Base-by-base conservation (phyloP, 129 eudicot species). In the Sambucus nigra region DNA sequence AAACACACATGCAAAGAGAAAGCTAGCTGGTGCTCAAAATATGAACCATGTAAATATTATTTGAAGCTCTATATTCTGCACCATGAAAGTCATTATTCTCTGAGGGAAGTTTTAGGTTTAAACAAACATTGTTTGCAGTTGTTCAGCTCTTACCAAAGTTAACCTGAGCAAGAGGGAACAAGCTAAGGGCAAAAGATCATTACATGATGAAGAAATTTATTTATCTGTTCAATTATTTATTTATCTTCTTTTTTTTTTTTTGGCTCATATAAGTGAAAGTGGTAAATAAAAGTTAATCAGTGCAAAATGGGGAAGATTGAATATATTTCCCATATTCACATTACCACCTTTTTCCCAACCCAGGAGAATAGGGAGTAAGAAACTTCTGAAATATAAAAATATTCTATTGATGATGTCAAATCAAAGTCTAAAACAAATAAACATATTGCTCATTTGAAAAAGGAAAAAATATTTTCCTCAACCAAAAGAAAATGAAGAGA, bases 381-480 rank as follows among this genome's bases (percentile, higher is more conserved):
- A 29, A 8, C 4, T 29, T 29, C 35, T 29, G 35, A 3, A 29
- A 29, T n/a, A 29, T 29, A 8, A 29, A 29, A 29, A 29, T 3
- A 8, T 4, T 29, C 4, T 8, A 29, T 8, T 29, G 35, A 29
- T 29, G 35, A 29, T 29, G 8, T 29, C 35, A 29, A 29, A 41
- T 40, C 48, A 11, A 26, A 23, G 29, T 25, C 46, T 25, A 32
- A 22, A 57, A 9, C 50, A 24, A 5, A 57, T 27, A 57, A 57
- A 40, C 63, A 31, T 32, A 40, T 33, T 57, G 48, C 47, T 23
- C 31, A 60, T 38, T 15, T 26, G 20, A 5, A n/a, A 28, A 45
- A 45, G n/a, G 42, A n/a, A n/a, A 59, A 59, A 44, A 13, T 11
- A 25, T 29, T 29, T 4, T 8, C 4, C 35, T 29, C 4, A 4